Conservation (phyloP, 2,329 filamentous ascomycete genomes). For the Ascochyta rabiei region DNA sequence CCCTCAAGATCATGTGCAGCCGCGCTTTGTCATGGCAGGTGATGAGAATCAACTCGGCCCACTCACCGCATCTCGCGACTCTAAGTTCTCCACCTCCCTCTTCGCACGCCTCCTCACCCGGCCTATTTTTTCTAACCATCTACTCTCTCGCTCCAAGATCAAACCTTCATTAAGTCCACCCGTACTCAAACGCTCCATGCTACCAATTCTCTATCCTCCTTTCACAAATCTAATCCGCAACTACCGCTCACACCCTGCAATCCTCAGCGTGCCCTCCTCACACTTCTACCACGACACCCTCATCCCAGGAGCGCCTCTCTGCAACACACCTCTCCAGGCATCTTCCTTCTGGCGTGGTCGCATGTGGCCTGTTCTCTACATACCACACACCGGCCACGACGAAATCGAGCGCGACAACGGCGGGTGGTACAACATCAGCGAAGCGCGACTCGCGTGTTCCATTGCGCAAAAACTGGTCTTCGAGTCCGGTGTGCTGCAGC, state of each 20-base stretch:
- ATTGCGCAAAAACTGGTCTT: constrained; percentile 36
- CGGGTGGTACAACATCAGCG: constrained; percentile 46
- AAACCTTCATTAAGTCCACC: constrained; percentile 32
- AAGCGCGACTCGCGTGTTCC: constrained; percentile 41
- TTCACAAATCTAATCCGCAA: constrained; percentile 55
- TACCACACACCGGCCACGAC: constrained; percentile 46
- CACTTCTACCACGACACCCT: constrained; percentile 55
- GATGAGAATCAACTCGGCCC: constrained; percentile 55
- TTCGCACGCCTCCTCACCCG: constrained; percentile 51
- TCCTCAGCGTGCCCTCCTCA: constrained; percentile 50
- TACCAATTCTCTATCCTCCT: constrained; percentile 51
- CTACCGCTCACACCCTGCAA: constrained; percentile 55
- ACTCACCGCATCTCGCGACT: constrained; percentile 43
- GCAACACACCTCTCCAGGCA: constrained; percentile 31
- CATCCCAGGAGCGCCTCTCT: constrained; percentile 45
- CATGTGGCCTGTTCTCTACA: constrained; percentile 52
- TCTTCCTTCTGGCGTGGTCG: constrained; percentile 47
- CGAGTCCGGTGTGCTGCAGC: constrained; percentile 32
- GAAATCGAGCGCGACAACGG: constrained; percentile 51
- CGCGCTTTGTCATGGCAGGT: constrained; percentile 54
- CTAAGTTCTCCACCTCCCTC: constrained; percentile 46
- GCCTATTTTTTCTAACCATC: constrained; percentile 49
- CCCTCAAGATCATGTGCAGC: constrained; percentile 28
- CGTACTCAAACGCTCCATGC: constrained; percentile 40
- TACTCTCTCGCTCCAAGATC: constrained; percentile 45